A percentile compares a stretch with the other conserved stretches of the same genome.
Conservation (phyloP, 139 green algal species). For the Volvox reticuliferus region DNA sequence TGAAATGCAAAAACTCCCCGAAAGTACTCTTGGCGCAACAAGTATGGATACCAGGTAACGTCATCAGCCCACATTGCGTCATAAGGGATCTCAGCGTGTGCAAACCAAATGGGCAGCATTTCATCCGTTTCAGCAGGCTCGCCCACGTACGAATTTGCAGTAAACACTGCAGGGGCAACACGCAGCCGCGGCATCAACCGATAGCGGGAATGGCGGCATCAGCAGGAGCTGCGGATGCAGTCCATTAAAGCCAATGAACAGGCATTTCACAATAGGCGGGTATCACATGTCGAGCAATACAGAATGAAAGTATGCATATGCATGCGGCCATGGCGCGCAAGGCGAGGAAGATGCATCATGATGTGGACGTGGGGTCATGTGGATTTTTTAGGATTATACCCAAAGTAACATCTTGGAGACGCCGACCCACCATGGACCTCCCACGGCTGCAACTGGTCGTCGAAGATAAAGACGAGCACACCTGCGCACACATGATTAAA, state of each 20-base stretch:
- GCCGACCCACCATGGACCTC: conserved; percentile 68
- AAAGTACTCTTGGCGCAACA: conserved; percentile 55
- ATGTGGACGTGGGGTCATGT: too few relatives aligned
- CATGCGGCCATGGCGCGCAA: too few relatives aligned
- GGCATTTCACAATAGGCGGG: too few relatives aligned
- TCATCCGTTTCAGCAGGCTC: conserved; percentile 69
- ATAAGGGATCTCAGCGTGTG: conserved; percentile 58
- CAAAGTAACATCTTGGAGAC: background rate
- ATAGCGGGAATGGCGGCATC: too few relatives aligned
- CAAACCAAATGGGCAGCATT: conserved; percentile 73
- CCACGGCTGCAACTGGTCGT: conserved; percentile 67
- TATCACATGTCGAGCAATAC: too few relatives aligned
- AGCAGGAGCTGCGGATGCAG: too few relatives aligned
- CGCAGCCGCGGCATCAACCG: background rate
- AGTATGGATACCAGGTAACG: conserved; percentile 60
- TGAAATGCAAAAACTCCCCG: conserved; percentile 59
- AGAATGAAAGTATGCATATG: too few relatives aligned
- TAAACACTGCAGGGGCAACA: conserved; percentile 18
- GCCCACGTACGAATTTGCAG: background rate
- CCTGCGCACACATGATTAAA: conserved; percentile 43
- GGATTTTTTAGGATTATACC: background rate
- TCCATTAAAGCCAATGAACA: too few relatives aligned
- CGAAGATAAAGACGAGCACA: conserved; percentile 68
- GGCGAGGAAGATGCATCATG: too few relatives aligned
- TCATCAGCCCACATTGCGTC: conserved; percentile 76